Base-by-base conservation (phyloP, 1,284 basidiomycete genomes). In the Puccinia sorghi region DNA sequence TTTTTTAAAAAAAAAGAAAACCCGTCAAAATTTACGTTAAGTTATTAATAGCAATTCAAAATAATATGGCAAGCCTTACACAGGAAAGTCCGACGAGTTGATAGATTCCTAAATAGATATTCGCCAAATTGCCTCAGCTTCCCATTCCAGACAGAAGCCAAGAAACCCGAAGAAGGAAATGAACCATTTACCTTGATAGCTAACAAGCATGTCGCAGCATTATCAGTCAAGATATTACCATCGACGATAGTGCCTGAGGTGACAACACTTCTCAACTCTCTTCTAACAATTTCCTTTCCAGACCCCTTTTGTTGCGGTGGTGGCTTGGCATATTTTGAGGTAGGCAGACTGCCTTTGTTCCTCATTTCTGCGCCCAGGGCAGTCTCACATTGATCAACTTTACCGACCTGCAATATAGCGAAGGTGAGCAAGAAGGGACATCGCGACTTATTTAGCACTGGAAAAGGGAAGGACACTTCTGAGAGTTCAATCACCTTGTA, bases 201-300 rank as follows among this genome's bases (percentile, higher is more conserved):
- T 20, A 99, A 89, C 83, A 95, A 98, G 84, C 99, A 97, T 25
- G 93, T 94, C 3, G 93, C 93, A 85, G 98, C 92, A 81, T 99
- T 97, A 80, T 97, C 93, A 0, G 89, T 92, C 37, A 99, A 88
- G 79, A 97, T 90, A 61, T 90, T 89, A 7, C 91, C 90, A 82
- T 99, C 97, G 75, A 98, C 92, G 39, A 99, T 91, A 0, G 97
- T 99, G 9, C 97, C 97, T 79, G 93, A 94, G 0, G 97, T 99
- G 84, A 96, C 92, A 52, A 99, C 94, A 86, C 96, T 95, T 83
- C 93, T 92, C 59, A 99, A 88, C 83, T 96, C 96, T 79, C 96
- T 83, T 66, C 83, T 82, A 66, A 85, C 84, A 73, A 84, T 85
- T 72, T 85, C 83, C 61, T 83, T 83, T 22, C 50, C 61, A 27